Percentiles rank a stretch among this genome's conserved stretches.
Conservation (phyloP, 139 green algal species). For the Chlamydomonas schloesseri region DNA sequence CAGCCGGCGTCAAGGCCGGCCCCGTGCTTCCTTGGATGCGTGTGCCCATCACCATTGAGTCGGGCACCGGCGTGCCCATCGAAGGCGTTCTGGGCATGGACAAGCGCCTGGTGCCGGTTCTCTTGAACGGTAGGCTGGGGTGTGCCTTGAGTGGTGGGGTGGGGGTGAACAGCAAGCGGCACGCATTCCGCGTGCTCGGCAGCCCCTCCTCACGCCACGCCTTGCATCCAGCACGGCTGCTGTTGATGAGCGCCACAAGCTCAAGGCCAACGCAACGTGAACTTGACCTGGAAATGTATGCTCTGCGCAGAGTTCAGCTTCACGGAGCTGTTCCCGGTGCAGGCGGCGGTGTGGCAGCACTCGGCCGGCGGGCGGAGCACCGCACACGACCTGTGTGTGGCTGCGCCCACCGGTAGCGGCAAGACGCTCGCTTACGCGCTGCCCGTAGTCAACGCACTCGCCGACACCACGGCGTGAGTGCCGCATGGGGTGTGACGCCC, state of each 20-base stretch:
- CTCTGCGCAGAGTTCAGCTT: slow-evolving; percentile 65
- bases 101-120: slow-evolving; percentile 47
- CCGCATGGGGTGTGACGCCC: not conserved
- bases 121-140: slow-evolving; percentile 6
- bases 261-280: too few relatives aligned
- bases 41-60: slow-evolving; percentile 75
- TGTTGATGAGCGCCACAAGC: too few relatives aligned
- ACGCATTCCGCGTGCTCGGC: too few relatives aligned
- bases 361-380: slow-evolving; percentile 73
- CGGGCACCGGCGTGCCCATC: slow-evolving; percentile 58
- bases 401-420: slow-evolving; percentile 88
- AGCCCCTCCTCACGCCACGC: too few relatives aligned
- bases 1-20: not conserved
- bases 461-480: slow-evolving; percentile 36
- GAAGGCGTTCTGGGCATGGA: slow-evolving; percentile 71
- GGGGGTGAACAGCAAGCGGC: too few relatives aligned
- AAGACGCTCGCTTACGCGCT: slow-evolving; percentile 94
- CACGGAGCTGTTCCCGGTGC: slow-evolving; percentile 83
- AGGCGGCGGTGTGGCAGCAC: slow-evolving; percentile 81
- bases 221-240: too few relatives aligned
- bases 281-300: too few relatives aligned
- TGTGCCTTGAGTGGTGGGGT: too few relatives aligned
- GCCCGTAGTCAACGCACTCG: slow-evolving; percentile 80
- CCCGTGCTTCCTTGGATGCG: slow-evolving; percentile 89
- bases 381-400: slow-evolving; percentile 89